Conservation (phyloP, 1,284 basidiomycete genomes). For the Coniferiporia sulphurascens region DNA sequence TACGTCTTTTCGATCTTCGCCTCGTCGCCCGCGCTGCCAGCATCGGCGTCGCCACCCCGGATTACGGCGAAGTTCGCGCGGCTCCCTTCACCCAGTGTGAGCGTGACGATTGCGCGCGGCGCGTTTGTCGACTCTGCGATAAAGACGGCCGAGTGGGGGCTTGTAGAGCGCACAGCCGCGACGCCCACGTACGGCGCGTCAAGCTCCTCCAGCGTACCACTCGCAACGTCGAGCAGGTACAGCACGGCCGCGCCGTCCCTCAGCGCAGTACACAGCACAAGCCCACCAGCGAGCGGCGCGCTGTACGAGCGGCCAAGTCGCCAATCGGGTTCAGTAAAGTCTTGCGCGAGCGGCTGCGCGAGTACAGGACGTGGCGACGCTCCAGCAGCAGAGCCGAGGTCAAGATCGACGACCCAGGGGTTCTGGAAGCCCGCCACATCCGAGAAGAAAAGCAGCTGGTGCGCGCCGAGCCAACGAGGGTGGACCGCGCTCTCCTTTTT, state of each 20-base stretch:
- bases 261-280: constrained; percentile 43
- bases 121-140: constrained; percentile 40
- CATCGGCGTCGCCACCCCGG: too few species aligned
- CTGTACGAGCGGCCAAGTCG: constrained; percentile 46
- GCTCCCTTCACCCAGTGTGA: constrained; percentile 25
- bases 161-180: constrained; percentile 32
- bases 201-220: constrained; percentile 29
- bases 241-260: constrained; percentile 44
- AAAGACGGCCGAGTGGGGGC: constrained; percentile 37
- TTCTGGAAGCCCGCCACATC: constrained; percentile 71
- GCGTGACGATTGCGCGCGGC: constrained; percentile 35
- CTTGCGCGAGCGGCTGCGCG: constrained; percentile 40
- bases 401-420: constrained; percentile 44
- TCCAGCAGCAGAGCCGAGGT: not conserved
- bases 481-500: constrained; percentile 46
- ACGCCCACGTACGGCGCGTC: constrained; percentile 45
- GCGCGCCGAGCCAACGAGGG: constrained; percentile 55
- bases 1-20: constrained; percentile 15
- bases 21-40: constrained; percentile 20
- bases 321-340: constrained; percentile 61
- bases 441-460: constrained; percentile 59
- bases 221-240: constrained; percentile 41
- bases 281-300: constrained; percentile 40
- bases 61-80: constrained; percentile 20
- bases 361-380: constrained; percentile 39